Conservation (phyloP, 2,329 filamentous ascomycete species). For the Alternaria incomplexa region DNA sequence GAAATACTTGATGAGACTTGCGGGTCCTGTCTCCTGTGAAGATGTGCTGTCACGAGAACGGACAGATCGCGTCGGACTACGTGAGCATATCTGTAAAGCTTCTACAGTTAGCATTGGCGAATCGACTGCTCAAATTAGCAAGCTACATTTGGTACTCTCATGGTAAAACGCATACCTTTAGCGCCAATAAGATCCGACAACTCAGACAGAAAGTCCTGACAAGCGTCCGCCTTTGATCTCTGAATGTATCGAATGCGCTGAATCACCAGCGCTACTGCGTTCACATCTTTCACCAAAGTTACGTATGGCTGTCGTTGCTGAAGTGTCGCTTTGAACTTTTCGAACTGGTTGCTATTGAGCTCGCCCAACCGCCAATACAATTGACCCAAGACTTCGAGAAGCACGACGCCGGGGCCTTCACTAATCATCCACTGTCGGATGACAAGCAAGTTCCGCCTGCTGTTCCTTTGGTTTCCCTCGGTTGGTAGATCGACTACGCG, state of each 20-base stretch:
- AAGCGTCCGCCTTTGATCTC: conserved; percentile 40
- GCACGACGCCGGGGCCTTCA: conserved; percentile 40
- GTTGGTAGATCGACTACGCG: conserved; percentile 45
- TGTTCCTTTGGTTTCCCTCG: conserved; percentile 44
- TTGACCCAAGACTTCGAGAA: conserved; percentile 44
- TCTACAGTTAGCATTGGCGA: conserved; percentile 36
- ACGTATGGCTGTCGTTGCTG: conserved; percentile 37
- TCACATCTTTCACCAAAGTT: conserved; percentile 33
- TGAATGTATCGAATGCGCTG: conserved; percentile 45
- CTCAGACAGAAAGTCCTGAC: conserved; percentile 43
- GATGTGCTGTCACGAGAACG: conserved; percentile 32
- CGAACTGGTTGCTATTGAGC: conserved; percentile 46
- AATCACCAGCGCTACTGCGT: conserved; percentile 34
- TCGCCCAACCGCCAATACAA: conserved; percentile 45
- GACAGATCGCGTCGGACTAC: conserved; percentile 35
- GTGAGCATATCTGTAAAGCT: conserved; percentile 24
- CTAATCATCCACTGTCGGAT: conserved; percentile 46
- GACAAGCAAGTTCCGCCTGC: conserved; percentile 41
- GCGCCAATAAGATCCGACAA: conserved; percentile 40
- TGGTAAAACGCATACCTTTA: conserved; percentile 25
- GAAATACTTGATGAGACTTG: conserved; percentile 39
- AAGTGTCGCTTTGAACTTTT: conserved; percentile 40
- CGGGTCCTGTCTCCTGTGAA: conserved; percentile 31
- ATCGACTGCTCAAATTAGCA: conserved; percentile 31
- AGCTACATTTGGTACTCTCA: background rate